These are phyloP conservation scores for Pleurotus giganteus DNA, from an alignment of 768 basidiomycete genomes.

Conservation along the genomic window DNA sequence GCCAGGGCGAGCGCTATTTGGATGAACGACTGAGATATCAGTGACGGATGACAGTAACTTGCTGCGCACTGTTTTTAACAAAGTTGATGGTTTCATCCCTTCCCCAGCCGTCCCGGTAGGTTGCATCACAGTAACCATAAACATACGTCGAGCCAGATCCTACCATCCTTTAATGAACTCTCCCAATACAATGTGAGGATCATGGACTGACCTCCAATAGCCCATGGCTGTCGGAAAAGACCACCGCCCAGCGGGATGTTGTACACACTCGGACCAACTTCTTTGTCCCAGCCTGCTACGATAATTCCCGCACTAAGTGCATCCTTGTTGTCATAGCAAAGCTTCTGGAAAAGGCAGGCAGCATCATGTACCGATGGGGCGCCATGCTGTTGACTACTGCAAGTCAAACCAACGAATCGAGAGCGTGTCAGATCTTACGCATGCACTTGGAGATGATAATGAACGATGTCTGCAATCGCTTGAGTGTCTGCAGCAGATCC, in stretches of 20 bases:
- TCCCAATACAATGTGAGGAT: background rate
- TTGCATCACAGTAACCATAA: constrained; percentile 99
- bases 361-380: constrained; percentile 73
- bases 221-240: constrained; percentile 96
- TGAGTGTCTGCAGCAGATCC: constrained; percentile 98
- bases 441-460: constrained; percentile 76
- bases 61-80: constrained; percentile 86
- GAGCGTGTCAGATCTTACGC: constrained; percentile 40
- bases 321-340: constrained; percentile 97
- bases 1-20: constrained; percentile 77
- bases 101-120: constrained; percentile 89
- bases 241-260: constrained; percentile 98
- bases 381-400: constrained; percentile 52
- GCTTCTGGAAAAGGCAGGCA: constrained; percentile 77
- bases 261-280: constrained; percentile 88
- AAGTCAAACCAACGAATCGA: constrained; percentile 9
- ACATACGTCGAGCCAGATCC: constrained; percentile 97
- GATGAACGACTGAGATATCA: constrained; percentile 26
- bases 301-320: constrained; percentile 89
- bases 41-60: background rate
- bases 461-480: constrained; percentile 89
- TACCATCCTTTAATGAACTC: constrained; percentile 24
- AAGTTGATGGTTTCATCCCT: constrained; percentile 90
- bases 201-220: constrained; percentile 78
- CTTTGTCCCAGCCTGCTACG: constrained; percentile 96